Conservation (phyloP, 768 basidiomycete genomes). For the Phanerochaete sordida region DNA sequence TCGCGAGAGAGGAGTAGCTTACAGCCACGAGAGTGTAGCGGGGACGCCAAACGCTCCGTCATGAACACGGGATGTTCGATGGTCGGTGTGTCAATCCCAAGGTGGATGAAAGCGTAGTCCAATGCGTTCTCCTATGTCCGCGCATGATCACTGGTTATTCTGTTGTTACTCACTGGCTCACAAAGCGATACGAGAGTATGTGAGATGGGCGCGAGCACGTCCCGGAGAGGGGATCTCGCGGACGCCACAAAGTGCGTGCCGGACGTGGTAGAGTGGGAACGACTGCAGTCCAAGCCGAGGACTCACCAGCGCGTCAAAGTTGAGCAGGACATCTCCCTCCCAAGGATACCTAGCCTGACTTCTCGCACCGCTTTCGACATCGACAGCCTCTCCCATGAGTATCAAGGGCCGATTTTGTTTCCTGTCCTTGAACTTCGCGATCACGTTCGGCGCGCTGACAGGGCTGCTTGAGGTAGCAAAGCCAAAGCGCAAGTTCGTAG, state of each 20-base stretch:
- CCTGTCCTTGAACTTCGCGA: slow-evolving; percentile 89
- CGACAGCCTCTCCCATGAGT: slow-evolving; percentile 85
- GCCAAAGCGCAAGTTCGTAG: slow-evolving; percentile 79
- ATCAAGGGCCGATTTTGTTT: slow-evolving; percentile 78
- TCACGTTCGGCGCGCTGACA: slow-evolving; percentile 60
- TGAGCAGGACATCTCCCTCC: slow-evolving; percentile 92
- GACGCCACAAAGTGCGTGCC: background rate
- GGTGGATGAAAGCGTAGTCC: slow-evolving; percentile 85
- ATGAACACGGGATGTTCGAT: slow-evolving; percentile 90
- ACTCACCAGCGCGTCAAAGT: slow-evolving; percentile 90
- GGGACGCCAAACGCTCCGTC: slow-evolving; percentile 88
- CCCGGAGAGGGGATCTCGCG: background rate
- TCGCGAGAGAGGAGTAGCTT: slow-evolving; percentile 30
- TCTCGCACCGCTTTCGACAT: slow-evolving; percentile 80
- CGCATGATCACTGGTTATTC: slow-evolving; percentile 13
- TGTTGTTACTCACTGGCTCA: slow-evolving; percentile 1
- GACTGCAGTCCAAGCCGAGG: background rate
- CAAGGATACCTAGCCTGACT: slow-evolving; percentile 79
- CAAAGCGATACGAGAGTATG: background rate
- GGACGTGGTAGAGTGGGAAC: too few relatives aligned
- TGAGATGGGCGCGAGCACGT: background rate
- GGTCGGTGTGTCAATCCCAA: slow-evolving; percentile 74
- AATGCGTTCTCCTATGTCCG: slow-evolving; percentile 82
- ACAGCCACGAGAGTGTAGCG: slow-evolving; percentile 85
- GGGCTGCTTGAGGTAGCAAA: slow-evolving; percentile 64